phyloP scores from a whole-genome alignment of 768 basidiomycete species.

The Phylloporus arenicola region DNA sequence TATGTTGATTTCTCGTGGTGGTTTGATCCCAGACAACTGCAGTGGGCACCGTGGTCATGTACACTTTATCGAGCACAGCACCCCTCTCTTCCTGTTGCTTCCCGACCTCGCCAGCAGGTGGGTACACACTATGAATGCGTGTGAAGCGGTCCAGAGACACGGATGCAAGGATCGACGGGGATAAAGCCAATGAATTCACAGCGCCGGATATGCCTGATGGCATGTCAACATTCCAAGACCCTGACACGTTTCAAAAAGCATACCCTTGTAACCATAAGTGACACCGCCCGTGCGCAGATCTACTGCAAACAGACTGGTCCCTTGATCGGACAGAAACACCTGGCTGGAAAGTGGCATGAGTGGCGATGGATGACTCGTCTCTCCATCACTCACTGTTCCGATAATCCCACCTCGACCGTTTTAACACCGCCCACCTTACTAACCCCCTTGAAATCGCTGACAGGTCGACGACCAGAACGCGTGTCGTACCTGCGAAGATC shows the following conservation, averaged over 20 bases:
- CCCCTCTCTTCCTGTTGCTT: conserved; percentile 54
- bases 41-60: conserved; percentile 57
- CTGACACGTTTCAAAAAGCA: neutral
- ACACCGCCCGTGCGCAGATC: conserved; percentile 66
- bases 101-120: conserved; percentile 45
- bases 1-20: conserved; percentile 14
- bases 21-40: conserved; percentile 58
- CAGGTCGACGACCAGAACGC: conserved; percentile 59
- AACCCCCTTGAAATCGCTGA: conserved; percentile 59
- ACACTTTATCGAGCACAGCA: conserved; percentile 56
- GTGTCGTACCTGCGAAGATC: conserved; percentile 76
- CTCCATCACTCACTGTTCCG: conserved; percentile 53
- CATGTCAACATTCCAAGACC: neutral
- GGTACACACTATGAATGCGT: conserved; percentile 59
- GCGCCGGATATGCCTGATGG: conserved; percentile 63
- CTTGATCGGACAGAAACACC: conserved; percentile 62
- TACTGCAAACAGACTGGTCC: conserved; percentile 56
- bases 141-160: conserved; percentile 63
- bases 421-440: conserved; percentile 59
- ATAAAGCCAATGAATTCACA: conserved; percentile 56
- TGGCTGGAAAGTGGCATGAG: conserved; percentile 41
- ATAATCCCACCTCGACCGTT: conserved; percentile 49
- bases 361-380: neutral
- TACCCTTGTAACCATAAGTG: conserved; percentile 65
- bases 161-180: conserved; percentile 52